These are phyloP conservation scores for Podospora pseudoanserina DNA, from an alignment of 495 filamentous ascomycete genomes.

Conservation along the genomic window DNA sequence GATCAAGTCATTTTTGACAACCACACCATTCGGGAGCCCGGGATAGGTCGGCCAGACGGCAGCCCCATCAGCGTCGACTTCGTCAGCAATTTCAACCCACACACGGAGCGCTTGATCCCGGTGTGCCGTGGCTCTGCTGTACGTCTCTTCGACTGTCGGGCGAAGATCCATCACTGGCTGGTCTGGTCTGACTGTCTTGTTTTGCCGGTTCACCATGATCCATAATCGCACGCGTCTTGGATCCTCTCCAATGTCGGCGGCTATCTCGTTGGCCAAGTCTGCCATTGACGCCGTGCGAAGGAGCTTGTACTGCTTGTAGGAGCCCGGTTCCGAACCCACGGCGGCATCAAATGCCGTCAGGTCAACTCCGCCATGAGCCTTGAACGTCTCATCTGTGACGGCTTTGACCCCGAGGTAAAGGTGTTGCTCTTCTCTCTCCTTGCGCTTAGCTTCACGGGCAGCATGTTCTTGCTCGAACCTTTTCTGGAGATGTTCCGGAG, in stretches of 20 bases:
- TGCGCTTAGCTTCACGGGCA: conserved; percentile 64
- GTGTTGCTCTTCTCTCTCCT: conserved; percentile 90
- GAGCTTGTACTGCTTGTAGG: conserved; percentile 63
- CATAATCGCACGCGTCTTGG: conserved; percentile 71
- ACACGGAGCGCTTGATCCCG: conserved; percentile 72
- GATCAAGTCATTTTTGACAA: conserved; percentile 54
- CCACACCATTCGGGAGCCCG: conserved; percentile 43
- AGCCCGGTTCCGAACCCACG: conserved; percentile 52
- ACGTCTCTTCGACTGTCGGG: conserved; percentile 79
- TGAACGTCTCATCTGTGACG: conserved; percentile 74
- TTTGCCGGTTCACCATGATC: conserved; percentile 98
- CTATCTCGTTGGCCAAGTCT: conserved; percentile 67
- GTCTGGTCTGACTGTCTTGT: conserved; percentile 91
- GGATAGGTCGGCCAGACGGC: conserved; percentile 62
- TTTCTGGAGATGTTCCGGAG: conserved; percentile 75
- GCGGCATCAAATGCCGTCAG: conserved; percentile 65
- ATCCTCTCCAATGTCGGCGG: conserved; percentile 61
- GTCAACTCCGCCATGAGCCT: conserved; percentile 78
- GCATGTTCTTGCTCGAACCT: conserved; percentile 79
- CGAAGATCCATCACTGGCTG: conserved; percentile 70
- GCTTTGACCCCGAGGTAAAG: conserved; percentile 81
- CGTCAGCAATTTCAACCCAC: conserved; percentile 76
- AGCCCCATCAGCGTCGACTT: conserved; percentile 59
- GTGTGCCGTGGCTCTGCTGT: conserved; percentile 55
- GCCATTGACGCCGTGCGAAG: conserved; percentile 68